phyloP scores from a whole-genome alignment of 179 eudicot genomes.

The Silene coronaria region DNA sequence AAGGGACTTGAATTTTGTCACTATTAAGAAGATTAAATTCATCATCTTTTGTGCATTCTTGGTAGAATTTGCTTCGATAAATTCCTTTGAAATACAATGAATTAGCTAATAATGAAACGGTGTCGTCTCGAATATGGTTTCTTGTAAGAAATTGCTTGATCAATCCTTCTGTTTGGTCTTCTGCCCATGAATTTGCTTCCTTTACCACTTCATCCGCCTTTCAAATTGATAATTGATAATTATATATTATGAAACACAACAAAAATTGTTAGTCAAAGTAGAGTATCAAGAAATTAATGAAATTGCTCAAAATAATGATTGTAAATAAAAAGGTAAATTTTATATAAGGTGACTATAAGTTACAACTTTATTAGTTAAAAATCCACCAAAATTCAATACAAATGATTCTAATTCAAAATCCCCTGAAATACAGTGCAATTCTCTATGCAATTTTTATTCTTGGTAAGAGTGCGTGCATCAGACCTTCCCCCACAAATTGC shows the following conservation, averaged over 20 bases:
- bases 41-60: background rate
- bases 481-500: no score
- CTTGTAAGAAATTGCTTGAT: background rate
- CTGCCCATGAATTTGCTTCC: constrained; percentile 11
- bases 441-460: no score
- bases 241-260: background rate
- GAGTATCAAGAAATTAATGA: background rate
- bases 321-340: no score
- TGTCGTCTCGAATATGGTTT: background rate
- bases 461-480: no score
- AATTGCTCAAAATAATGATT: background rate
- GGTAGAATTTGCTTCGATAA: background rate
- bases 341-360: no score
- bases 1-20: background rate
- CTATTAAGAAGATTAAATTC: background rate
- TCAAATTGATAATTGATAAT: background rate
- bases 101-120: background rate
- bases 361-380: no score
- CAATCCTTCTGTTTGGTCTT: background rate
- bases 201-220: constrained; percentile 6
- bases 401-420: no score
- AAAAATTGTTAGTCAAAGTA: background rate
- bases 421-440: no score
- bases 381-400: no score
- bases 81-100: constrained; percentile 12